Evolutionary conservation across 371 early-diverging fungal species (phyloP).

Genomic region (Mortierella sp.): DNA sequence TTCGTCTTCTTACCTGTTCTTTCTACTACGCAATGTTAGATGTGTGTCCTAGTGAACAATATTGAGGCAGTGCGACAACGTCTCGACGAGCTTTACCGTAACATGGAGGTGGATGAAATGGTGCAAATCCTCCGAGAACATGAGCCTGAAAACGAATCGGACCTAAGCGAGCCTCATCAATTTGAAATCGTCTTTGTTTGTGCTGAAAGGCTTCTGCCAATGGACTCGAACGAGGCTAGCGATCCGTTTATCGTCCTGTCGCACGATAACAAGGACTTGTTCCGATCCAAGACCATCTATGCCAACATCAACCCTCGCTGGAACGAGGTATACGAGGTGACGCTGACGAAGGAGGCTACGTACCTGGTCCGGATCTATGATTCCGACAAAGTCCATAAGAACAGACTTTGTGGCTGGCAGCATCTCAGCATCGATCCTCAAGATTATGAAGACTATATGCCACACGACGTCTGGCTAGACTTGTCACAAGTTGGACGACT

Average conservation of each 20-base stretch:
- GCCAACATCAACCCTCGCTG: slow-evolving; percentile 88
- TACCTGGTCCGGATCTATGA: slow-evolving; percentile 80
- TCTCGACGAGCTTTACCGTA: slow-evolving; percentile 69
- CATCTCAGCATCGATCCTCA: slow-evolving; percentile 72
- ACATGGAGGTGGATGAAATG: slow-evolving; percentile 74
- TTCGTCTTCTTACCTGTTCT: too few relatives aligned
- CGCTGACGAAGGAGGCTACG: slow-evolving; percentile 66
- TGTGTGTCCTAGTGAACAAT: slow-evolving; percentile 74
- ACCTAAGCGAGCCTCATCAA: slow-evolving; percentile 34
- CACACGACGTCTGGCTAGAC: slow-evolving; percentile 86
- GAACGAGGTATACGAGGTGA: slow-evolving; percentile 90
- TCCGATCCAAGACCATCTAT: slow-evolving; percentile 70
- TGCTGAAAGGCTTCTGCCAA: slow-evolving; percentile 64
- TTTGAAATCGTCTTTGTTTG: slow-evolving; percentile 48
- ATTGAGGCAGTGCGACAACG: slow-evolving; percentile 73
- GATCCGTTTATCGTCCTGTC: slow-evolving; percentile 82
- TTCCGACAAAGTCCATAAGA: slow-evolving; percentile 81
- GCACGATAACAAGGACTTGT: slow-evolving; percentile 65
- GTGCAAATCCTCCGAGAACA: slow-evolving; percentile 62
- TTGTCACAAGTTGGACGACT: slow-evolving; percentile 87
- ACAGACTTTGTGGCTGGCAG: slow-evolving; percentile 82
- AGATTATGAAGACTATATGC: slow-evolving; percentile 73
- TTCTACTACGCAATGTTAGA: slow-evolving; percentile 20
- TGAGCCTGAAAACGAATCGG: slow-evolving; percentile 36
- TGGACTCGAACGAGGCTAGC: slow-evolving; percentile 69